Conservation (phyloP, 305 asterid species). For the Salvia sclarea region DNA sequence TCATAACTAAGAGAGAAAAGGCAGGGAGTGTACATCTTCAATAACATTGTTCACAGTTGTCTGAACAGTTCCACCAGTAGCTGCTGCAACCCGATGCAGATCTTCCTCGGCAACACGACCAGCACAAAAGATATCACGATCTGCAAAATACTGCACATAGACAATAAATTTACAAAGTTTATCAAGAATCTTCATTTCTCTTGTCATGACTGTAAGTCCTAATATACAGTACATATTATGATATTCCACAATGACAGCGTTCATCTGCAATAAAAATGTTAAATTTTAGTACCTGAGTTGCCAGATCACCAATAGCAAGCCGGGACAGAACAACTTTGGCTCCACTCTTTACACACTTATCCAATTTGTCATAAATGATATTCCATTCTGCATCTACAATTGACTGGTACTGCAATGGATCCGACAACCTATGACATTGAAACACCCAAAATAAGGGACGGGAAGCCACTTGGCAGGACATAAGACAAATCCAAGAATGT, state of each 20-base stretch:
- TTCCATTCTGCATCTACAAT: constrained; percentile 99
- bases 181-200: constrained; percentile 25
- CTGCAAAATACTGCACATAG: constrained; percentile 84
- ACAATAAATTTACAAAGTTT: constrained; percentile 14
- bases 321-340: constrained; percentile 93
- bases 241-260: constrained; percentile 33
- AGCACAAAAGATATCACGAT: constrained; percentile 85
- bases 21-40: constrained; percentile 56
- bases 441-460: constrained; percentile 23
- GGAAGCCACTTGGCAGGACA: constrained; percentile 20
- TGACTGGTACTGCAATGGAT: constrained; percentile 87
- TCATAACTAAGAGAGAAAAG: not conserved
- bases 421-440: constrained; percentile 47
- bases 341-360: constrained; percentile 95
- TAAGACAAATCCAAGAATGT: constrained; percentile 10
- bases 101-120: constrained; percentile 75
- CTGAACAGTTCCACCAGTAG: constrained; percentile 77
- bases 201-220: constrained; percentile 36
- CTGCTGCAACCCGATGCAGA: constrained; percentile 66
- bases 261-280: constrained; percentile 12
- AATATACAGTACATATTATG: not conserved
- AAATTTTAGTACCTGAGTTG: constrained; percentile 70
- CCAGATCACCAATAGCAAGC: constrained; percentile 97
- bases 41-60: constrained; percentile 77
- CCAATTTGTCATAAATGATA: constrained; percentile 95